These are phyloP conservation scores for Ophiostoma sp. DNA, from an alignment of 2,329 filamentous ascomycete species.

Conservation along the genomic window DNA sequence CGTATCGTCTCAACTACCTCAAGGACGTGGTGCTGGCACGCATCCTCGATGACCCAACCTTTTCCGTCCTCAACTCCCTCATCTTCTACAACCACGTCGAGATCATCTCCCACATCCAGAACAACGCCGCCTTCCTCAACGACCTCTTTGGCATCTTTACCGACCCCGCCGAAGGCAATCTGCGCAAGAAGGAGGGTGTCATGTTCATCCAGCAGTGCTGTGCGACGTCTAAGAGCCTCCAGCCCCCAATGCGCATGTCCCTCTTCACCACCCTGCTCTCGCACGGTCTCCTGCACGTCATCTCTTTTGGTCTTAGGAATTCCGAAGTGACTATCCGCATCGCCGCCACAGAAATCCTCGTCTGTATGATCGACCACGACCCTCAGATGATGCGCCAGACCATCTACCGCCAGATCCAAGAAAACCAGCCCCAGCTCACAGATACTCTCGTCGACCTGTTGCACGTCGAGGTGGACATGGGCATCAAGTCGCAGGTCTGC, in stretches of 20 bases:
- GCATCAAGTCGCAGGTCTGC: conserved; percentile 90
- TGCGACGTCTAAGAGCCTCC: conserved; percentile 87
- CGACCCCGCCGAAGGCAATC: conserved; percentile 56
- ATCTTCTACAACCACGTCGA: conserved; percentile 99
- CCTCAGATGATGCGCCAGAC: conserved; percentile 89
- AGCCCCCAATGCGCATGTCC: conserved; percentile 71
- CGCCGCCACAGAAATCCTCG: conserved; percentile 87
- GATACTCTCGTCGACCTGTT: conserved; percentile 91
- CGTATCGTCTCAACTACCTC: conserved; percentile 90
- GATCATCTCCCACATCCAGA: conserved; percentile 91
- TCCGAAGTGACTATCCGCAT: conserved; percentile 79
- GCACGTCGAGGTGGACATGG: conserved; percentile 83
- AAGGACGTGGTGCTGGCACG: conserved; percentile 97
- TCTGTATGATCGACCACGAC: conserved; percentile 93
- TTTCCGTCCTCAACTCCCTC: conserved; percentile 92
- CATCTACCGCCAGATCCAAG: conserved; percentile 85
- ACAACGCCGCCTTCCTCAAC: conserved; percentile 68
- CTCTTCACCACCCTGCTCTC: conserved; percentile 87
- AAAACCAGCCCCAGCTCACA: conserved; percentile 78
- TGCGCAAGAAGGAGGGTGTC: conserved; percentile 86
- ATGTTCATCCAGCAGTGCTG: conserved; percentile 97
- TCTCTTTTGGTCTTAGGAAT: conserved; percentile 85
- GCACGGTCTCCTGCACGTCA: conserved; percentile 80
- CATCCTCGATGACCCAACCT: conserved; percentile 95
- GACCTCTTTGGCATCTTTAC: conserved; percentile 80